Conservation (phyloP, 1,139 yeast species). For the Debaryomyces coudertii region DNA sequence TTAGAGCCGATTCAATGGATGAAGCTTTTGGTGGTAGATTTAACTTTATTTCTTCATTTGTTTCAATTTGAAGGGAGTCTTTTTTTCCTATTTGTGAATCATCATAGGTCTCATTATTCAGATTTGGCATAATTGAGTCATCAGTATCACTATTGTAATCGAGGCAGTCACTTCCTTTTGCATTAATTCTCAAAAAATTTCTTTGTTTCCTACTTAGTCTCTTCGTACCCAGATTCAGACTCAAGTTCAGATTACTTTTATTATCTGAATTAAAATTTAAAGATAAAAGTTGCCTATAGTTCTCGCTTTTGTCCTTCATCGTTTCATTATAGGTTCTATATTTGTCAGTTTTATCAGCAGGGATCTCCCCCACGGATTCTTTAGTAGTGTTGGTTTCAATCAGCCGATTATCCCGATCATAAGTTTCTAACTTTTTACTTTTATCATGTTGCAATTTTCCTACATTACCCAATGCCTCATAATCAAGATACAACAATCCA, state of each 20-base stretch:
- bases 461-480: slow-evolving; percentile 45
- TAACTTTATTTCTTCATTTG: slow-evolving; percentile 12
- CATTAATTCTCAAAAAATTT: slow-evolving; percentile 10
- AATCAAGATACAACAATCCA: slow-evolving; percentile 53
- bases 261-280: slow-evolving; percentile 20
- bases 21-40: slow-evolving; percentile 50
- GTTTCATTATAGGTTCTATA: slow-evolving; percentile 14
- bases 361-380: slow-evolving; percentile 13
- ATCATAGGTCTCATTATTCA: neutral
- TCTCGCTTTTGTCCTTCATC: slow-evolving; percentile 13
- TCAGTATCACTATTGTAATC: slow-evolving; percentile 1
- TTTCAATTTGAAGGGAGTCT: neutral
- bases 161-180: slow-evolving; percentile 12
- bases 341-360: slow-evolving; percentile 7
- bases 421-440: slow-evolving; percentile 10
- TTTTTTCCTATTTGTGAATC: neutral
- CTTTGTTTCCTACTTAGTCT: neutral
- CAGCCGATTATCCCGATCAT: slow-evolving; percentile 12
- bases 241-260: neutral
- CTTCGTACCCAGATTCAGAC: neutral
- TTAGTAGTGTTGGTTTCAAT: slow-evolving; percentile 16
- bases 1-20: slow-evolving; percentile 48
- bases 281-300: slow-evolving; percentile 26
- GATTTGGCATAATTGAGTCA: neutral
- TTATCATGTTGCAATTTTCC: slow-evolving; percentile 26